Conservation (phyloP, 768 basidiomycete genomes). For the Suillus americanus region DNA sequence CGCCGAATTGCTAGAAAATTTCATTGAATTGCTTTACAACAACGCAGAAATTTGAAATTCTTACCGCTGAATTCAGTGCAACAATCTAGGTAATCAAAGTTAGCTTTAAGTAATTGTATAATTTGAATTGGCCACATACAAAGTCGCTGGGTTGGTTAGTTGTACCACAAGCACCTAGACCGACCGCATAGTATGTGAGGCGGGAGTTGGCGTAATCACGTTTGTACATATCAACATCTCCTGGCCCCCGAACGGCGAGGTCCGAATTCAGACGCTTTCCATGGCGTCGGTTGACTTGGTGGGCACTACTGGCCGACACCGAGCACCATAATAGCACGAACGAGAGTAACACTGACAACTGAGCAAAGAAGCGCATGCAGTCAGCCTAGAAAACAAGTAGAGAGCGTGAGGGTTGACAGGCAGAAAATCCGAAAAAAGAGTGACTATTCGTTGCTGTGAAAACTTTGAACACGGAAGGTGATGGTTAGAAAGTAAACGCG, state of each 20-base stretch:
- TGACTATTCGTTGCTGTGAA: conserved; percentile 14
- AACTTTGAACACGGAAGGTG: conserved; percentile 9
- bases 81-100: conserved; percentile 44
- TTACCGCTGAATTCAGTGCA: conserved; percentile 38
- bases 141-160: conserved; percentile 31
- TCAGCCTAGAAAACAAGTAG: conserved; percentile 7
- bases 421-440: conserved; percentile 16
- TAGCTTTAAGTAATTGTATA: background rate
- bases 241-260: conserved; percentile 25
- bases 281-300: conserved; percentile 23
- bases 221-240: conserved; percentile 21
- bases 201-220: conserved; percentile 21
- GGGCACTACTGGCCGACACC: conserved; percentile 20
- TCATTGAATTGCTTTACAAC: background rate
- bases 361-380: conserved; percentile 24
- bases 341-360: conserved; percentile 21
- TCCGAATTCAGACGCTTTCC: conserved; percentile 18
- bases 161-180: conserved; percentile 44
- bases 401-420: conserved; percentile 6
- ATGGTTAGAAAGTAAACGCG: conserved; percentile 7
- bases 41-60: background rate
- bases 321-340: conserved; percentile 16
- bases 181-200: conserved; percentile 41
- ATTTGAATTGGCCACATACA: conserved; percentile 23
- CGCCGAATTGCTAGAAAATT: conserved; percentile 52